phyloP scores from a whole-genome alignment of 2,329 filamentous ascomycete species.

The Aureobasidium leucospermi region DNA sequence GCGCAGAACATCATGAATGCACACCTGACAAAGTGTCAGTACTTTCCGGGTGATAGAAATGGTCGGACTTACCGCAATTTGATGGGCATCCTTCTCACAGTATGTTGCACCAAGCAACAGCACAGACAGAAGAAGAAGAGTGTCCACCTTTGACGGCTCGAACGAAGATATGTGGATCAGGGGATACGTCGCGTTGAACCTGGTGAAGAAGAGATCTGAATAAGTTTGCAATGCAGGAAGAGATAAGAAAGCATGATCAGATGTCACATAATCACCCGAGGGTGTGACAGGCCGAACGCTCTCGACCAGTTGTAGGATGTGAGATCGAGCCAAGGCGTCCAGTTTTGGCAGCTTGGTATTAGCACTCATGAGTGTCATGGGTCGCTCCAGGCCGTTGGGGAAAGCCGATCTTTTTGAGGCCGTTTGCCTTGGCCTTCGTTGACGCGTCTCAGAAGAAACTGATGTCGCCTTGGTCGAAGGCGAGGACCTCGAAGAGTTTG shows the following conservation, averaged over 20 bases:
- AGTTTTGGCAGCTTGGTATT: conserved; percentile 30
- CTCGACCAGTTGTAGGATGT: conserved; percentile 46
- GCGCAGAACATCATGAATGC: conserved; percentile 54
- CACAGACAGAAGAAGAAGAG: conserved; percentile 48
- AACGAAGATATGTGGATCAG: conserved; percentile 54
- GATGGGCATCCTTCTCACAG: conserved; percentile 50
- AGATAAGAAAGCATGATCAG: conserved; percentile 46
- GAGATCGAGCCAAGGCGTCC: conserved; percentile 35
- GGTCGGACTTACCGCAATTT: conserved; percentile 40
- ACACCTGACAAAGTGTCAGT: conserved; percentile 32
- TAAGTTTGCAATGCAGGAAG: conserved; percentile 48
- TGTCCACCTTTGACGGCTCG: conserved; percentile 42
- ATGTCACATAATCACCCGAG: conserved; percentile 40
- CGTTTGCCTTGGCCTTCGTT: not conserved
- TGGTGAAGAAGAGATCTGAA: conserved; percentile 52
- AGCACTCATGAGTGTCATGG: conserved; percentile 29
- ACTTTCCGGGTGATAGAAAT: not conserved
- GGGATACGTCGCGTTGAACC: conserved; percentile 55
- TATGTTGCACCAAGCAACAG: conserved; percentile 57
- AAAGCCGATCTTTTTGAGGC: not conserved
- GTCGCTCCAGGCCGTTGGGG: conserved; percentile 25
- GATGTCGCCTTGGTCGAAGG: conserved; percentile 6
- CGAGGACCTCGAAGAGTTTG: not conserved
- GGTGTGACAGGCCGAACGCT: conserved; percentile 42
- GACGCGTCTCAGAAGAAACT: not conserved